Evolutionary conservation across 2,329 filamentous ascomycete species (phyloP).

Genomic region (Alternaria solani): DNA sequence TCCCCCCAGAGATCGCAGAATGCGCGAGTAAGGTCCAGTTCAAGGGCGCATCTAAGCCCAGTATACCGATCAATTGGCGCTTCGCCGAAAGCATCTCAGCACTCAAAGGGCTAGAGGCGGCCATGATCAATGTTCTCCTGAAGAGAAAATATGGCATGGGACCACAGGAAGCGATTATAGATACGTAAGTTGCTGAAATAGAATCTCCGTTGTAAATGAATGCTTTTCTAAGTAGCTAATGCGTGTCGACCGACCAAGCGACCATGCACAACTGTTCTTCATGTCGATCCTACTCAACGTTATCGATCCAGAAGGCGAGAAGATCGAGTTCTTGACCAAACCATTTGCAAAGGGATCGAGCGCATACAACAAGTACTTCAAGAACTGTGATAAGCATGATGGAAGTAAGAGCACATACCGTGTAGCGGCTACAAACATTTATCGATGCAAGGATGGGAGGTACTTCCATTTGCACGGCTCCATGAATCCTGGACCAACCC

Average conservation of each 20-base stretch:
- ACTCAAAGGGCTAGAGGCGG: constrained; percentile 60
- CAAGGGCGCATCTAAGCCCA: constrained; percentile 55
- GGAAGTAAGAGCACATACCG: constrained; percentile 34
- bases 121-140: constrained; percentile 56
- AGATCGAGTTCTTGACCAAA: constrained; percentile 16
- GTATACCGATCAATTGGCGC: constrained; percentile 64
- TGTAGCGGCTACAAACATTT: constrained; percentile 56
- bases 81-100: constrained; percentile 63
- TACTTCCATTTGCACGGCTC: constrained; percentile 60
- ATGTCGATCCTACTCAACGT: constrained; percentile 51
- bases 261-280: constrained; percentile 57
- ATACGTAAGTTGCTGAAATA: constrained; percentile 48
- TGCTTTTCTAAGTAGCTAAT: background rate
- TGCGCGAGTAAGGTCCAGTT: constrained; percentile 52
- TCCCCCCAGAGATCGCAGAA: constrained; percentile 50
- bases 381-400: constrained; percentile 38
- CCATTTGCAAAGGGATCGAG: constrained; percentile 20
- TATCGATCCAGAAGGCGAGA: constrained; percentile 45
- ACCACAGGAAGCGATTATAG: constrained; percentile 55
- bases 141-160: constrained; percentile 56
- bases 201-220: constrained; percentile 25
- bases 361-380: constrained; percentile 36
- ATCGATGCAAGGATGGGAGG: constrained; percentile 55
- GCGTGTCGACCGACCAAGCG: constrained; percentile 10
- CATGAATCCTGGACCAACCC: constrained; percentile 57